Conservation (phyloP, 2,329 filamentous ascomycete genomes). For the Diaporthe ilicicola region DNA sequence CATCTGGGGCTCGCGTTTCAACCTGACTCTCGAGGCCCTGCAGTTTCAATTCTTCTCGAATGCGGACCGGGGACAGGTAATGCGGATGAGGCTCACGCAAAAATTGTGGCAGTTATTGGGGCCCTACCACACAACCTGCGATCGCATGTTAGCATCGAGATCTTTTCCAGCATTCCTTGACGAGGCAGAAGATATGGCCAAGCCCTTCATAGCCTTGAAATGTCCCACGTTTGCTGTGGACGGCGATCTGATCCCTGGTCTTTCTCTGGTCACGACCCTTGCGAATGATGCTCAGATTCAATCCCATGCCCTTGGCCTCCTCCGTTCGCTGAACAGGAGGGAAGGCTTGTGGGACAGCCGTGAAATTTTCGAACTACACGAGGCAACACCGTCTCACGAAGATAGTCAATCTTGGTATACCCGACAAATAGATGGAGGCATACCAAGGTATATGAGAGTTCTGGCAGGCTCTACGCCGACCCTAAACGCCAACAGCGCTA, state of each 20-base stretch:
- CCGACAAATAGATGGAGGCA: neutral
- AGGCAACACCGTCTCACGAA: neutral
- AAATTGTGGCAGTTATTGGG: neutral
- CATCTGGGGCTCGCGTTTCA: conserved; percentile 1
- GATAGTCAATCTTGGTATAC: neutral
- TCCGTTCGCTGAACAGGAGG: conserved; percentile 1
- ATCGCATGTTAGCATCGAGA: neutral
- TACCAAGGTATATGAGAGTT: neutral
- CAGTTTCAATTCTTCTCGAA: neutral
- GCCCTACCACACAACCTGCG: neutral
- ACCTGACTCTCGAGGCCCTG: neutral
- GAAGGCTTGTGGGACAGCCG: neutral
- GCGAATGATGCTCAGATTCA: neutral
- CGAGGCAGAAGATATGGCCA: neutral
- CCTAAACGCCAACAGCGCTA: neutral
- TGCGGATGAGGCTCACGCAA: neutral
- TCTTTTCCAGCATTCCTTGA: neutral
- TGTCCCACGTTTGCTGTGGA: neutral
- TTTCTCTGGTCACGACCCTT: neutral
- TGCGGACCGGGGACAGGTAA: neutral
- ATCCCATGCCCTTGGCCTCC: neutral
- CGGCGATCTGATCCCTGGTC: neutral
- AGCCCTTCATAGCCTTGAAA: neutral
- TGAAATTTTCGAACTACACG: neutral
- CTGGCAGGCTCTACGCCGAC: neutral